Base-by-base conservation (phyloP, 352 stramenopile species). In the Discostella stelligera region DNA sequence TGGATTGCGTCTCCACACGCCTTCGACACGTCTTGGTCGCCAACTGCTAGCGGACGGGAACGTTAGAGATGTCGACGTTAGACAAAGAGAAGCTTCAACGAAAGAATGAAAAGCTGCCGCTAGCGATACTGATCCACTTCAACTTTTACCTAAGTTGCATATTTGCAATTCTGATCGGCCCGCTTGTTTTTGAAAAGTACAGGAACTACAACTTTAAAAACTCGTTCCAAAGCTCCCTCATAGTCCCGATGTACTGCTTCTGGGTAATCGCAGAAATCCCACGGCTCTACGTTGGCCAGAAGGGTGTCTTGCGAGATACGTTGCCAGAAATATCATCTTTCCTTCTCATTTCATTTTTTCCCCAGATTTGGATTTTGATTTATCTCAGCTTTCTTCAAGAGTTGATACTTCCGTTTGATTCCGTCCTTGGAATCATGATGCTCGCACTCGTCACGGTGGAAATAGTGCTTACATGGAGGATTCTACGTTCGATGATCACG, bases 371-470 rank as follows among this genome's bases (percentile, higher is more conserved):
- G n/a, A 71, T 54, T 48, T 46, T 70, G 14, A 21, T 77, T 6
- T 82, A 73, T 54, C 13, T 81, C n/a, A 56, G 73, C 64, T 81
- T 76, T 23, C 37, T 81, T n/a, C 73, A 81, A 73, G 73, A 73
- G 48, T 59, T 71, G 11, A 68, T 65, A 18, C 52, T 75, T 7
- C 55, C 65, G 23, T 71, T 70, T 25, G 69, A 75, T 23, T 25
- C 18, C 10, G 49, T 52, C 9, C 54, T 75, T 18, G 53, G 62
- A 30, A 52, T 23, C 5, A 66, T 69, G 3, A 81, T 81, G 73
- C 9, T 81, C 23, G 27, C 23, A 58, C 20, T 69, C 5, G 46
- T 73, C 25, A 30, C 62, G 8, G 0, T 66, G 16, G 71, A 79
- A 53, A 61, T 67, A 7, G 32, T 62, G 3, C 46, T 72, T 46